phyloP scores from a whole-genome alignment of 2,329 filamentous ascomycete species.

The Sphaerostilbella broomeana region DNA sequence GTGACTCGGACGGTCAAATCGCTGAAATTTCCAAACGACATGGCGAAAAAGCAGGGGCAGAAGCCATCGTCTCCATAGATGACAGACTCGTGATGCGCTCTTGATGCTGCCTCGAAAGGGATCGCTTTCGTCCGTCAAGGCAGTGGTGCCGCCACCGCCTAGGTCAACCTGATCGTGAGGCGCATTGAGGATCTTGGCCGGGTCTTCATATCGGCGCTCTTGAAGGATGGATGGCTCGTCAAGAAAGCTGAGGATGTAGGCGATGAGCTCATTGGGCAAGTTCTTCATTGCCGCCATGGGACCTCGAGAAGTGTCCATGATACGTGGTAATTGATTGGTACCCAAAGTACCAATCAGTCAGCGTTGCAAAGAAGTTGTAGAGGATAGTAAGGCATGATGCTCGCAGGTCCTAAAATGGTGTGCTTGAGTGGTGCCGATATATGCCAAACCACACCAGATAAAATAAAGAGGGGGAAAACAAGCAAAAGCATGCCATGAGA shows the following conservation, averaged over 20 bases:
- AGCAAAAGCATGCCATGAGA: no score
- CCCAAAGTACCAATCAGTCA: no score
- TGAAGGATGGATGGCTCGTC: constrained; percentile 43
- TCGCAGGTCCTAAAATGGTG: no score
- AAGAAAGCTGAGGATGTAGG: constrained; percentile 51
- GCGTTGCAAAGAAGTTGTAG: no score
- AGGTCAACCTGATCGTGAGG: not conserved
- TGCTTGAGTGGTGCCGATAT: no score
- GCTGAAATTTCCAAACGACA: constrained; percentile 35
- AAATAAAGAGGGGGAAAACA: no score
- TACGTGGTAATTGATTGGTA: no score
- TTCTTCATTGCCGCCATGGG: constrained; percentile 21
- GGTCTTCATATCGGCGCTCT: constrained; percentile 37
- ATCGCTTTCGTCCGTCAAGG: constrained; percentile 17
- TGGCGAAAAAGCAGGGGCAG: constrained; percentile 54
- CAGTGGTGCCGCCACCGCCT: constrained; percentile 30
- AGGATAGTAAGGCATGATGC: no score
- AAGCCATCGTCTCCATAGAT: constrained; percentile 43
- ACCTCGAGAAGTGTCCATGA: no score
- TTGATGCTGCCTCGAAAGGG: constrained; percentile 41
- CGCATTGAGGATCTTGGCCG: constrained; percentile 36
- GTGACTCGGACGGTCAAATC: constrained; percentile 22
- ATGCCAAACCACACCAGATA: no score
- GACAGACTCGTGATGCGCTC: constrained; percentile 46
- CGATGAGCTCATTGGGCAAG: constrained; percentile 56